Evolutionary conservation across 2,329 filamentous ascomycete species (phyloP).

Genomic region (Chrysosphaeria jannelii): DNA sequence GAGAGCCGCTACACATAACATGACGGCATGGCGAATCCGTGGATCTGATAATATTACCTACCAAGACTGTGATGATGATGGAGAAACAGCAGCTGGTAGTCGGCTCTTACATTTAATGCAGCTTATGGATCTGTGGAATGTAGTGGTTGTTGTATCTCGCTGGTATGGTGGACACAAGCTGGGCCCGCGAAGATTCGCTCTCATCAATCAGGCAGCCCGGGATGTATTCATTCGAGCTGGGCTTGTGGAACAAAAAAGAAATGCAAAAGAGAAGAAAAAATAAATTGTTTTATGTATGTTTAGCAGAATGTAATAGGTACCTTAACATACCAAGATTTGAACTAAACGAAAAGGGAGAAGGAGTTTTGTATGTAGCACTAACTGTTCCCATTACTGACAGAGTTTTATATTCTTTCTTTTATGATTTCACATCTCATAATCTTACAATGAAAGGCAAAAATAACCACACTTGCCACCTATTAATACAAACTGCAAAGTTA

Average conservation of each 20-base stretch:
- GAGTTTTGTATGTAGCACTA: too few relatives aligned
- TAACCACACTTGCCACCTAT: too few relatives aligned
- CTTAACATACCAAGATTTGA: too few relatives aligned
- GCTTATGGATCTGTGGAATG: conserved; percentile 79
- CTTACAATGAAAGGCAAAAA: too few relatives aligned
- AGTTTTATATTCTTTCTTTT: too few relatives aligned
- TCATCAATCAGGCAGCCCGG: conserved; percentile 66
- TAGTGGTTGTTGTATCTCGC: conserved; percentile 70
- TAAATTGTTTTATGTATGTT: background rate
- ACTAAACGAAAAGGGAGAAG: too few relatives aligned
- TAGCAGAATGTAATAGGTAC: too few relatives aligned
- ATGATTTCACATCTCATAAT: too few relatives aligned
- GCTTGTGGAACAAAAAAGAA: conserved; percentile 23
- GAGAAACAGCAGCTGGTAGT: conserved; percentile 72
- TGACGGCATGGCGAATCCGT: conserved; percentile 72
- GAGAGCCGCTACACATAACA: conserved; percentile 76
- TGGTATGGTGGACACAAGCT: conserved; percentile 89
- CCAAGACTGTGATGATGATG: conserved; percentile 90
- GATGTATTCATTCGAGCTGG: conserved; percentile 59
- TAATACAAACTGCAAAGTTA: too few relatives aligned
- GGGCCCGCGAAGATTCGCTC: conserved; percentile 63
- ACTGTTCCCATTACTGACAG: too few relatives aligned
- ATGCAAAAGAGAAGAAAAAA: conserved; percentile 8
- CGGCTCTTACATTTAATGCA: conserved; percentile 74
- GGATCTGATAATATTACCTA: conserved; percentile 23